phyloP scores from a whole-genome alignment of 768 basidiomycete species.

The Vishniacozyma victoriae region DNA sequence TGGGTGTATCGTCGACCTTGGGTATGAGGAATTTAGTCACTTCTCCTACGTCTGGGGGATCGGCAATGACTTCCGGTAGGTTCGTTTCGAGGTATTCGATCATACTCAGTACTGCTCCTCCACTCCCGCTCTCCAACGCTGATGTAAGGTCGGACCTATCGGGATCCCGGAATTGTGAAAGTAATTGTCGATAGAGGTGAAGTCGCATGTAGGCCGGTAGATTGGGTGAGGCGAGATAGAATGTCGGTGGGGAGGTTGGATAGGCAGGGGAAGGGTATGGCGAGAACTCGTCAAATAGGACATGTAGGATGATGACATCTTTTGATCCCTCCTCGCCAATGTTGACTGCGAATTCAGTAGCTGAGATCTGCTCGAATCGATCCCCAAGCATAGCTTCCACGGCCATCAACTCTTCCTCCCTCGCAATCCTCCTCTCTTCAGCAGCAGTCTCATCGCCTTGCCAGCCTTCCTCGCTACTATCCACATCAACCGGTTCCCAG shows the following conservation, averaged over 20 bases:
- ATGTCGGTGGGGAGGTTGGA: conserved; percentile 55
- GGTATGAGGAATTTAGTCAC: conserved; percentile 61
- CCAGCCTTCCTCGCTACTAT: conserved; percentile 30
- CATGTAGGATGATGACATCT: conserved; percentile 56
- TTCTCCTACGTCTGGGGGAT: conserved; percentile 67
- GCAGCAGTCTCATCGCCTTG: conserved; percentile 19
- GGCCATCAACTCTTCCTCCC: conserved; percentile 48
- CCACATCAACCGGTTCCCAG: too few species aligned
- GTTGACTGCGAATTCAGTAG: conserved; percentile 32
- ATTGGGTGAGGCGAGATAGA: conserved; percentile 66
- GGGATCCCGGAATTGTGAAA: conserved; percentile 55
- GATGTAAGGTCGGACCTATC: conserved; percentile 49
- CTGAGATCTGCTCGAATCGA: conserved; percentile 23
- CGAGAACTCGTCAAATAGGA: conserved; percentile 56
- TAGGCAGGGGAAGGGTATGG: conserved; percentile 51
- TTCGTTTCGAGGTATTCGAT: conserved; percentile 61
- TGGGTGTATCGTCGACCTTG: conserved; percentile 14
- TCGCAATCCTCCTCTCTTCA: conserved; percentile 28
- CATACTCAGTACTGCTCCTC: conserved; percentile 63
- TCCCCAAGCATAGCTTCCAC: conserved; percentile 46
- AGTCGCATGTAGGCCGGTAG: conserved; percentile 76
- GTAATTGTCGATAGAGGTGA: conserved; percentile 65
- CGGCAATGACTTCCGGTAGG: conserved; percentile 57
- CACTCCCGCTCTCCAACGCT: conserved; percentile 60
- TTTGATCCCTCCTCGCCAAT: conserved; percentile 15